These are phyloP conservation scores for Lepidium sativum DNA, from an alignment of 345 rosid species.

Conservation along the genomic window DNA sequence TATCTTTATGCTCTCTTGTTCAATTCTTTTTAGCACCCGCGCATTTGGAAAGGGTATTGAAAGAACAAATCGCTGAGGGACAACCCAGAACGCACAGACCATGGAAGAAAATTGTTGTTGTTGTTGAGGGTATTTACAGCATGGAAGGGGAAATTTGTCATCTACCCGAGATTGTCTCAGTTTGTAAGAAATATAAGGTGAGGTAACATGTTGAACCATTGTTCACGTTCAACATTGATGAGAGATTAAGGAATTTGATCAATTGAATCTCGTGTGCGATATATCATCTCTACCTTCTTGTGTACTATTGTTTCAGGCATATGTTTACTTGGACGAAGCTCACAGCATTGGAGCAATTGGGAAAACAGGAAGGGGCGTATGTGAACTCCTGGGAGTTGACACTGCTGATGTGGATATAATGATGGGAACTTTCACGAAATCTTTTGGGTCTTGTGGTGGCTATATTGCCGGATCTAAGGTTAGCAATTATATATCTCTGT, in stretches of 20 bases:
- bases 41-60: conserved; percentile 81
- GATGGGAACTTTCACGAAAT: conserved; percentile 99
- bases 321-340: conserved; percentile 84
- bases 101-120: conserved; percentile 85
- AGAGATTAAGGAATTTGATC: neutral
- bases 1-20: neutral
- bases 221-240: neutral
- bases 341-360: conserved; percentile 96
- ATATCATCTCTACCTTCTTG: neutral
- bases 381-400: conserved; percentile 90
- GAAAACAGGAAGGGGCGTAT: conserved; percentile 82
- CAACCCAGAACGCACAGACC: conserved; percentile 90
- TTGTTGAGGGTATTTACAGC: conserved; percentile 88
- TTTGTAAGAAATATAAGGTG: conserved; percentile 93
- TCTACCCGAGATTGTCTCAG: conserved; percentile 75
- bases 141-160: conserved; percentile 94
- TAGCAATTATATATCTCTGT: neutral
- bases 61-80: conserved; percentile 89
- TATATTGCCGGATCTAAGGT: conserved; percentile 96
- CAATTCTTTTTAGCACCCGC: conserved; percentile 50
- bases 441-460: conserved; percentile 98
- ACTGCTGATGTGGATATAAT: conserved; percentile 86
- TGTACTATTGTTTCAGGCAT: conserved; percentile 41
- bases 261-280: neutral
- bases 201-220: neutral